These are phyloP conservation scores for Ottelia alismoides DNA, from an alignment of 106 monocot genomes.

Conservation along the genomic window DNA sequence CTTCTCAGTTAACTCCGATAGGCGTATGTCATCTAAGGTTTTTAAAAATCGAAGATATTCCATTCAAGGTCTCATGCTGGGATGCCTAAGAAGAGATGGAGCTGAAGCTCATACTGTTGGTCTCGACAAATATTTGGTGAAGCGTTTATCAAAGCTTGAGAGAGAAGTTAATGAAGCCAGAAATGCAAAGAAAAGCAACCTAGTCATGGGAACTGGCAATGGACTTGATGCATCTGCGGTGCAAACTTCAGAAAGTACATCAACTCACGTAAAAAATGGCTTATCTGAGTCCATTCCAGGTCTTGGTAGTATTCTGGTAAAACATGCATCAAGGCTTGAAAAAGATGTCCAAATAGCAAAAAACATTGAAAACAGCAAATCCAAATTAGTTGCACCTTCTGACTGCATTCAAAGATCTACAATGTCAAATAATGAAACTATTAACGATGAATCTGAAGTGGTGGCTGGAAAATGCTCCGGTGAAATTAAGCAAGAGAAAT, in stretches of 20 bases:
- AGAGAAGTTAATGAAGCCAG: constrained; percentile 71
- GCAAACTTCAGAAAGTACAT: not conserved
- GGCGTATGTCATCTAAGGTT: constrained; percentile 2
- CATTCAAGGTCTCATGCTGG: constrained; percentile 9
- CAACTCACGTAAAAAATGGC: not conserved
- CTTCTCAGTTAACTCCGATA: not conserved
- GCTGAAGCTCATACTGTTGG: constrained; percentile 25
- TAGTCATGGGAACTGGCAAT: not conserved
- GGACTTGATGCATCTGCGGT: not conserved
- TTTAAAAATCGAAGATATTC: constrained; percentile 18
- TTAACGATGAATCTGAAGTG: too few species aligned
- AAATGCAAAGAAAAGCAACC: constrained; percentile 15
- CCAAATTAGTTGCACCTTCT: too few species aligned
- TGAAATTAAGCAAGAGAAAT: too few species aligned
- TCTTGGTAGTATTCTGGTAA: constrained; percentile 51
- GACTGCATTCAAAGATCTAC: too few species aligned
- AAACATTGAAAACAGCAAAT: constrained; percentile 11
- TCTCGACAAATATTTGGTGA: constrained; percentile 68
- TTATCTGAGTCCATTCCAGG: constrained; percentile 14
- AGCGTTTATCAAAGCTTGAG: constrained; percentile 59
- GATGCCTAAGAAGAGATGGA: constrained; percentile 18
- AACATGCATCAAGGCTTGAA: constrained; percentile 67
- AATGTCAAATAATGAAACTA: too few species aligned
- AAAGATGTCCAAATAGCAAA: constrained; percentile 54
- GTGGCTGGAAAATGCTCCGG: too few species aligned